Percentiles rank a stretch among this genome's conserved stretches.
These are phyloP conservation scores for Eucalyptus erythrocorys DNA, from an alignment of 345 rosid species.

Conservation along the genomic window DNA sequence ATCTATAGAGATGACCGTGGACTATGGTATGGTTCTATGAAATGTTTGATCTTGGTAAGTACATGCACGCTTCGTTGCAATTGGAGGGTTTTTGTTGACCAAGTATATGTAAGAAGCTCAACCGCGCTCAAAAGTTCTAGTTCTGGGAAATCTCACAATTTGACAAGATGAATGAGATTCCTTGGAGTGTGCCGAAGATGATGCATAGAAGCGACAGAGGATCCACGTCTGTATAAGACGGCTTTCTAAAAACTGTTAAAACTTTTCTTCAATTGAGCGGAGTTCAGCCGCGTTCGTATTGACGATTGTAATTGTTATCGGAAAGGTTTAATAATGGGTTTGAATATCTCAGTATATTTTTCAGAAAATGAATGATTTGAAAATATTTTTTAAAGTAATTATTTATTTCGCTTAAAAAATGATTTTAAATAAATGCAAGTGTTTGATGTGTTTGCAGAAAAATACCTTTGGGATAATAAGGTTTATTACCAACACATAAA, in stretches of 20 bases:
- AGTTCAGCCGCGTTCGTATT: not conserved
- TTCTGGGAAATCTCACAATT: not conserved
- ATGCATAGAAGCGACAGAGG: not conserved
- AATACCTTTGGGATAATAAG: not conserved
- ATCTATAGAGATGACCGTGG: not conserved
- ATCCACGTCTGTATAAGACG: not conserved
- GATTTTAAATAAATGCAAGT: fast-evolving
- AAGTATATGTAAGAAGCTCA: too few relatives aligned
- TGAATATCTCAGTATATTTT: too few relatives aligned
- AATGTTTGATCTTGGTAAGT: not conserved
- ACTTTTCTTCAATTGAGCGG: not conserved
- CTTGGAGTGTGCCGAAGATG: not conserved
- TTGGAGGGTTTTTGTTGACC: not conserved
- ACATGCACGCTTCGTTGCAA: not conserved
- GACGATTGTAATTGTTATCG: not conserved
- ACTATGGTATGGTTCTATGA: fast-evolving
- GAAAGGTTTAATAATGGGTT: not conserved
- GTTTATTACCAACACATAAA: not conserved
- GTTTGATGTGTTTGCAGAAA: not conserved
- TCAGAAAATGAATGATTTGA: fast-evolving
- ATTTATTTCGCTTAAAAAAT: not conserved
- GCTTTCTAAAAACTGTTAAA: not conserved
- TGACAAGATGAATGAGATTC: not conserved
- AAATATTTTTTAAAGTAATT: too few relatives aligned
- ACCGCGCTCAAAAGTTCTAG: too few relatives aligned